Evolutionary conservation across 331 rosid species (phyloP).

Genomic region (Spiraea crenata): DNA sequence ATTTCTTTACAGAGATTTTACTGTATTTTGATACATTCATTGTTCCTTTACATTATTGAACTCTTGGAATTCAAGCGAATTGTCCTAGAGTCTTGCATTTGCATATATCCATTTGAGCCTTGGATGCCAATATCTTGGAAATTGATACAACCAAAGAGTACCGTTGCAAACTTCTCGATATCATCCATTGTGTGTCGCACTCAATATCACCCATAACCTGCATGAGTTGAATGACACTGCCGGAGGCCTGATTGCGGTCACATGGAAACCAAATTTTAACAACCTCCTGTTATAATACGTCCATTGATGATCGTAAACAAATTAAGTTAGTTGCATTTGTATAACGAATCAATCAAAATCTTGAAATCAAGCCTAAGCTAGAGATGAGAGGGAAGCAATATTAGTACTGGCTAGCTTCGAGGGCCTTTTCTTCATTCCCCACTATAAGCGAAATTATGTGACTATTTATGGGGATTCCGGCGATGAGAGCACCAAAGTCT

Average conservation of each 20-base stretch:
- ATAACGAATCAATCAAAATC: neutral
- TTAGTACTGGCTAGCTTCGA: constrained; percentile 68
- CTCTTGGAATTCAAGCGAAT: no score
- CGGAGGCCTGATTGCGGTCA: constrained; percentile 89
- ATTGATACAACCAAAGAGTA: constrained; percentile 61
- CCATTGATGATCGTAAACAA: constrained; percentile 4
- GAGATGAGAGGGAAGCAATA: neutral
- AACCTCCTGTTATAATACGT: constrained; percentile 46
- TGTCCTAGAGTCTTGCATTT: neutral
- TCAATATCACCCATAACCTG: constrained; percentile 82
- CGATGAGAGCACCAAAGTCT: constrained; percentile 73
- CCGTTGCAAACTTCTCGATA: constrained; percentile 58
- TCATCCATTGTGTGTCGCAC: constrained; percentile 76
- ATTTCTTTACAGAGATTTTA: no score
- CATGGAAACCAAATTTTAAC: constrained; percentile 87
- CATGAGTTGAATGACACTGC: constrained; percentile 90
- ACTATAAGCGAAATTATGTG: constrained; percentile 82
- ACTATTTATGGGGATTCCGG: constrained; percentile 83
- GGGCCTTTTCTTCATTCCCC: constrained; percentile 84
- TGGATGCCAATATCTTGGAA: constrained; percentile 59
- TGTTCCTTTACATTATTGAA: no score
- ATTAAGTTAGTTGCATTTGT: constrained; percentile 1
- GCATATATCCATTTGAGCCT: constrained; percentile 47
- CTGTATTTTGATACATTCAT: no score
- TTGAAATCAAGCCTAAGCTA: neutral